phyloP scores from a whole-genome alignment of 495 filamentous ascomycete genomes.

The Chaetomium fimeti region DNA sequence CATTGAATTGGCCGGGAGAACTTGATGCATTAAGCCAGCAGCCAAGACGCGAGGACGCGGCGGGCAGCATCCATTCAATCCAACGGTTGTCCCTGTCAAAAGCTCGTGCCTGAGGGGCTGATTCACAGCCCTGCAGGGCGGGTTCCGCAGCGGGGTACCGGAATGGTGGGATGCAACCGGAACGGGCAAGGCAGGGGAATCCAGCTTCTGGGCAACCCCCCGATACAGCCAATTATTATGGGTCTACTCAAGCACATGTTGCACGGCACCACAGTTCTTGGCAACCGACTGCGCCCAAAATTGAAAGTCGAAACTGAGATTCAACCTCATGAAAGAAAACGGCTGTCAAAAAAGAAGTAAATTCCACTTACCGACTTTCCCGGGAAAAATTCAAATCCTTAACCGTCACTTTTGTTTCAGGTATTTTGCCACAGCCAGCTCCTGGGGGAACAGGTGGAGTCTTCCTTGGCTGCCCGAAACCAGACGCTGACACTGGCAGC shows the following conservation, averaged over 20 bases:
- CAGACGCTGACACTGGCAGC: no score
- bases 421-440: not conserved
- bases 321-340: not conserved
- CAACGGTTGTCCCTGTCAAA: not conserved
- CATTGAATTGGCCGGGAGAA: not conserved
- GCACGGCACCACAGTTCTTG: not conserved
- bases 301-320: not conserved
- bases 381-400: not conserved
- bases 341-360: not conserved
- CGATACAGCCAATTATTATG: not conserved
- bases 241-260: not conserved
- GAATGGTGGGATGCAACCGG: not conserved
- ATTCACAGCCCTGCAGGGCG: not conserved
- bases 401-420: not conserved
- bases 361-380: not conserved
- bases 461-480: not conserved
- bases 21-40: not conserved
- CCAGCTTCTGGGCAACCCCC: not conserved
- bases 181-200: not conserved
- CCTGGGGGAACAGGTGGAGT: not conserved
- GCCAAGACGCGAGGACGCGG: not conserved
- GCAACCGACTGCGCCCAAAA: not conserved
- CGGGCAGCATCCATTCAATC: not conserved
- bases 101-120: not conserved
- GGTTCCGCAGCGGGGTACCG: not conserved